A percentile compares a stretch with the other conserved stretches of the same genome.
These are phyloP conservation scores for Volvox africanus DNA, from an alignment of 139 green algal species.

Conservation along the genomic window DNA sequence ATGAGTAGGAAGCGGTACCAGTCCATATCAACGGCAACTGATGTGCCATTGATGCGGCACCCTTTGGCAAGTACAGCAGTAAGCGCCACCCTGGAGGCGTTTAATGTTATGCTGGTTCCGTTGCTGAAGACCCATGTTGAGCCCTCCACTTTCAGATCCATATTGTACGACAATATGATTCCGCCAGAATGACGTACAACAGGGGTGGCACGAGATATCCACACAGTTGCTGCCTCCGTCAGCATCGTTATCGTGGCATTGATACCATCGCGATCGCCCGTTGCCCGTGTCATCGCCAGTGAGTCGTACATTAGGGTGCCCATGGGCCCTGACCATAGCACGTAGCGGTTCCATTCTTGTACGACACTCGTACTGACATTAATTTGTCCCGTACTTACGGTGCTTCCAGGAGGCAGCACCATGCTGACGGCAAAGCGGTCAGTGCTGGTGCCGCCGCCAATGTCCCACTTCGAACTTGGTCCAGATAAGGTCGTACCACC, in stretches of 20 bases:
- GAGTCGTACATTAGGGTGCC: not conserved
- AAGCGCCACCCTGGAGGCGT: not conserved
- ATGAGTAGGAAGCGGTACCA: conserved; percentile 34
- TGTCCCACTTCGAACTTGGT: not conserved
- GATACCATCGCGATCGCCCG: no score
- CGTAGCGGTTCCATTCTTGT: not conserved
- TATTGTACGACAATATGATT: not conserved
- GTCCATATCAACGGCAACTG: not conserved
- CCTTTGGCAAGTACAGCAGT: not conserved
- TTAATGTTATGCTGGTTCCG: not conserved
- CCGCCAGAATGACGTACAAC: not conserved
- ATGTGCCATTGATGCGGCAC: conserved; percentile 6
- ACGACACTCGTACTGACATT: not conserved
- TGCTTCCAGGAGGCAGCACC: not conserved
- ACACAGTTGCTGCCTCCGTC: not conserved
- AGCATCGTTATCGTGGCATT: not conserved
- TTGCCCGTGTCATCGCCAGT: no score
- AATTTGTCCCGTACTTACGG: not conserved
- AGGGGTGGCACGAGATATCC: not conserved
- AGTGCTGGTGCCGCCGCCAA: no score
- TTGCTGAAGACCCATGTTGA: not conserved
- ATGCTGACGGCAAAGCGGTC: not conserved
- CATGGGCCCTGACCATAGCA: not conserved
- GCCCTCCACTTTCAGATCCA: not conserved
- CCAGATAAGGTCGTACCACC: no score